A percentile compares a stretch with the other conserved stretches of the same genome.
Evolutionary conservation across 257 asterid genomes (phyloP).

Genomic region (Solanum arcanum): DNA sequence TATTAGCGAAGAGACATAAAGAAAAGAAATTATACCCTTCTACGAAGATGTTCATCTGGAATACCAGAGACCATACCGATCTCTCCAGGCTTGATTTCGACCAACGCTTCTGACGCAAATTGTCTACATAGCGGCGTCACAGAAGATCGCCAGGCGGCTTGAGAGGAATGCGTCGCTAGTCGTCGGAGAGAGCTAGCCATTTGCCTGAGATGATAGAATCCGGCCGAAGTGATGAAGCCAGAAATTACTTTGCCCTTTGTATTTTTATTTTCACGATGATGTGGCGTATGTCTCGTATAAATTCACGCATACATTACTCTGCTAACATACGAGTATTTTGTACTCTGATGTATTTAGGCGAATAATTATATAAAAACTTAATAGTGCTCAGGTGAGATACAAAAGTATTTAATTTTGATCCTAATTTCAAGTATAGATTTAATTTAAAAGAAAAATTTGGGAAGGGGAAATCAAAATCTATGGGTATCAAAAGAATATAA

Average conservation of each 20-base stretch:
- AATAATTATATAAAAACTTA: not conserved
- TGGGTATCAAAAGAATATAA: too few species aligned
- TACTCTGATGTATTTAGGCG: not conserved
- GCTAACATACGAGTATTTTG: not conserved
- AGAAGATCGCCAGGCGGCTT: conserved; percentile 23
- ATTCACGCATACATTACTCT: not conserved
- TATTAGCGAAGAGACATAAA: not conserved
- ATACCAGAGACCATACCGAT: conserved; percentile 80
- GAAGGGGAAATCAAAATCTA: not conserved
- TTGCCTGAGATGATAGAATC: conserved; percentile 8
- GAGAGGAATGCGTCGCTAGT: conserved; percentile 30
- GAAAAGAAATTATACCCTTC: conserved; percentile 30
- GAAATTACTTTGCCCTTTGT: not conserved
- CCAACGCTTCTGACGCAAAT: conserved; percentile 51
- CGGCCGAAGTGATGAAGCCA: not conserved
- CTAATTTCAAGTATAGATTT: not conserved
- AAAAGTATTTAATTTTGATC: not conserved
- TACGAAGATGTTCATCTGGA: conserved; percentile 79
- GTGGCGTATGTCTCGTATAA: not conserved
- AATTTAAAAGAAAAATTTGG: not conserved
- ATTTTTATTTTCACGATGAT: not conserved
- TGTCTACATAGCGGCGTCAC: conserved; percentile 32
- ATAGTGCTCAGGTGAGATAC: not conserved
- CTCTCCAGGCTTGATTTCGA: conserved; percentile 76
- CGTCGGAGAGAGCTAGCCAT: conserved; percentile 73